Conservation (phyloP, 2,329 filamentous ascomycete species). For the Pestalotiopsis sp. region DNA sequence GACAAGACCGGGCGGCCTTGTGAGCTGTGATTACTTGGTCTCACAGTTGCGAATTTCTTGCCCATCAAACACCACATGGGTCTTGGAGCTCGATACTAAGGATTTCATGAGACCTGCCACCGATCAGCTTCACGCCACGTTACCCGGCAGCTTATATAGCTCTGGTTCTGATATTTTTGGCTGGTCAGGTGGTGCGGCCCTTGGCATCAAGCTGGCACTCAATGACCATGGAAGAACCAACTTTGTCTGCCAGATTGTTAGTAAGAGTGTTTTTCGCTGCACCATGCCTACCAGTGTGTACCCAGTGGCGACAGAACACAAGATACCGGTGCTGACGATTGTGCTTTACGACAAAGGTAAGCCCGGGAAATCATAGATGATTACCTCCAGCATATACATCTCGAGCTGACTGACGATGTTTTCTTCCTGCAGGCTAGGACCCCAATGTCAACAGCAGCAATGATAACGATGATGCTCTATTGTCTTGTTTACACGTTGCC, state of each 20-base stretch:
- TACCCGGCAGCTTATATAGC: slow-evolving; percentile 55
- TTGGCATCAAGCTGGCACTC: slow-evolving; percentile 52
- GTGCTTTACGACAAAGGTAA: slow-evolving; percentile 60
- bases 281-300: slow-evolving; percentile 57
- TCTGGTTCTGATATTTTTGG: slow-evolving; percentile 56
- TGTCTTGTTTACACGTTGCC: slow-evolving; percentile 61
- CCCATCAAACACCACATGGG: slow-evolving; percentile 65
- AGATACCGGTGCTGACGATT: slow-evolving; percentile 58
- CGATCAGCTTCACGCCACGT: slow-evolving; percentile 66
- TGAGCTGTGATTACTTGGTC: slow-evolving; percentile 54
- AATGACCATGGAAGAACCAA: slow-evolving; percentile 44
- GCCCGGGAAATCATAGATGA: slow-evolving; percentile 13
- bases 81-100: slow-evolving; percentile 75
- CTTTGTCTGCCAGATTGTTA: slow-evolving; percentile 59
- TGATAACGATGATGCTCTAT: slow-evolving; percentile 60
- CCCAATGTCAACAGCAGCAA: slow-evolving; percentile 44
- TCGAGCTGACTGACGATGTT: slow-evolving; percentile 32
- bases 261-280: slow-evolving; percentile 60
- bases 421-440: slow-evolving; percentile 60
- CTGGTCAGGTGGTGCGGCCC: slow-evolving; percentile 54
- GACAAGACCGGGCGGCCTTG: slow-evolving; percentile 63
- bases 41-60: slow-evolving; percentile 37
- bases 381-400: slow-evolving; percentile 45
- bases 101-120: slow-evolving; percentile 57
- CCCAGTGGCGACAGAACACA: slow-evolving; percentile 58